phyloP scores from a whole-genome alignment of 2,329 filamentous ascomycete species.

The Colletotrichum navitas region DNA sequence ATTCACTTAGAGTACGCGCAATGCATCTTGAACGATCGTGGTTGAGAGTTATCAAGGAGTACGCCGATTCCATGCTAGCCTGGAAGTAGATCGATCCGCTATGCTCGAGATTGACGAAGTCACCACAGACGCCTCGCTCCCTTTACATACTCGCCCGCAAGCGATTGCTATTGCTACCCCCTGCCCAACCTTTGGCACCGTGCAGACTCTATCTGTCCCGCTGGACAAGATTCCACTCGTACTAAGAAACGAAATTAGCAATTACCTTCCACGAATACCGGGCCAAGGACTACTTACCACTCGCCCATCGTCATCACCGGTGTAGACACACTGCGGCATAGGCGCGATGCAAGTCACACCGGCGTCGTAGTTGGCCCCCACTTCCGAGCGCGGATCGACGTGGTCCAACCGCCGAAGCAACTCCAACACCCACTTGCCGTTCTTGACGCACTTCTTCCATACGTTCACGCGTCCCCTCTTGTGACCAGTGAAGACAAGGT shows the following conservation, averaged over 20 bases:
- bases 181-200: background rate
- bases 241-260: constrained; percentile 55
- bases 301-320: constrained; percentile 91
- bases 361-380: constrained; percentile 68
- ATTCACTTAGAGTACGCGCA: constrained; percentile 19
- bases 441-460: constrained; percentile 69
- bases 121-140: constrained; percentile 5
- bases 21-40: constrained; percentile 1
- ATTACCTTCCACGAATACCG: background rate
- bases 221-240: constrained; percentile 73
- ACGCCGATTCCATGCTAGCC: constrained; percentile 39
- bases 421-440: constrained; percentile 80
- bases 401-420: constrained; percentile 87
- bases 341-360: constrained; percentile 89
- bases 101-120: constrained; percentile 25
- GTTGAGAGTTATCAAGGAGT: constrained; percentile 6
- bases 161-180: background rate
- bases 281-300: constrained; percentile 69
- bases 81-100: constrained; percentile 25
- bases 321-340: constrained; percentile 87
- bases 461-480: constrained; percentile 85
- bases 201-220: constrained; percentile 64
- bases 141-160: constrained; percentile 33
- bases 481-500: constrained; percentile 91
- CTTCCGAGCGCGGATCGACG: constrained; percentile 75